These are phyloP conservation scores for Solanum bulbocastanum DNA, from an alignment of 257 asterid genomes.

Conservation along the genomic window DNA sequence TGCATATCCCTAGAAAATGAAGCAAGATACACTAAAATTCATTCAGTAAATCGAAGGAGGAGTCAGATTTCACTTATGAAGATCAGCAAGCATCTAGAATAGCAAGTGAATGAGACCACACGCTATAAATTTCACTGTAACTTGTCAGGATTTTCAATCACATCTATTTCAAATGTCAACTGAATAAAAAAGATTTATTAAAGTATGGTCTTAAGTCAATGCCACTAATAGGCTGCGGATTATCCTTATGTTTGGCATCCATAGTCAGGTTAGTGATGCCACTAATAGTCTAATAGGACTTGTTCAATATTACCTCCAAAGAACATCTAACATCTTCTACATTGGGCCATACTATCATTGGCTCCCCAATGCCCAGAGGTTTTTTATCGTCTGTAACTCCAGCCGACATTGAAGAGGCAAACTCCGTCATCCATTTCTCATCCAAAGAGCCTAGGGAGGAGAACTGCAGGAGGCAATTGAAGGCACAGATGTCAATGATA, in stretches of 20 bases:
- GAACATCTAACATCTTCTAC: slow-evolving; percentile 91
- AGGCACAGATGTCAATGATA: not conserved
- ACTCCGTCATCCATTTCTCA: slow-evolving; percentile 95
- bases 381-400: slow-evolving; percentile 65
- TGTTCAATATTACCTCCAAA: slow-evolving; percentile 52
- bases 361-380: slow-evolving; percentile 80
- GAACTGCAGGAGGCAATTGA: slow-evolving; percentile 41
- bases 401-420: slow-evolving; percentile 75
- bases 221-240: not conserved
- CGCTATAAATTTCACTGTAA: not conserved
- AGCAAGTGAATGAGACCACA: not conserved
- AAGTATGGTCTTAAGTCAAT: not conserved
- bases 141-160: not conserved
- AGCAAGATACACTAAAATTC: not conserved
- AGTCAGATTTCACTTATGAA: not conserved
- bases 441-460: slow-evolving; percentile 95
- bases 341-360: slow-evolving; percentile 79
- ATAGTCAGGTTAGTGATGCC: not conserved
- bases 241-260: not conserved
- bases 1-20: slow-evolving; percentile 74
- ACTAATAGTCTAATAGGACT: not conserved
- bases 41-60: not conserved
- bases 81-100: not conserved
- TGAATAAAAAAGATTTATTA: not conserved
- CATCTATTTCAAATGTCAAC: not conserved